A percentile compares a stretch with the other conserved stretches of the same genome.
phyloP scores from a whole-genome alignment of 768 basidiomycete genomes.

The Suillus alpinus region DNA sequence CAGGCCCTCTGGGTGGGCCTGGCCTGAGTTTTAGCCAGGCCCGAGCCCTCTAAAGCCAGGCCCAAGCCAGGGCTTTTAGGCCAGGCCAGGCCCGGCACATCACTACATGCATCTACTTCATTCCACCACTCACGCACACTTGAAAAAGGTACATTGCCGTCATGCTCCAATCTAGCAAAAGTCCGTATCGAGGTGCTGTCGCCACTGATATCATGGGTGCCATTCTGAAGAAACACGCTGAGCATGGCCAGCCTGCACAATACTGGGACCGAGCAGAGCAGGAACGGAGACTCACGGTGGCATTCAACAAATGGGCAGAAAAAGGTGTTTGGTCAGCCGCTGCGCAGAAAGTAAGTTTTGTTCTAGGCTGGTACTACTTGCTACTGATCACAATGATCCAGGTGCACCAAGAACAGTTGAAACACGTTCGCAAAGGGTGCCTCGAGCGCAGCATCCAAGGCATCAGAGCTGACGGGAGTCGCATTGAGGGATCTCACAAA shows the following conservation, averaged over 20 bases:
- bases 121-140: no score
- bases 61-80: no score
- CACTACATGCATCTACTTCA: no score
- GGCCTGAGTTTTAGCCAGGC: neutral
- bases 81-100: neutral
- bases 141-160: constrained; percentile 14
- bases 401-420: constrained; percentile 26
- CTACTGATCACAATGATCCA: no score
- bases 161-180: constrained; percentile 11
- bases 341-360: no score
- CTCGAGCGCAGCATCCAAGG: constrained; percentile 17
- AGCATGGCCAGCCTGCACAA: no score
- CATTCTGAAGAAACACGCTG: constrained; percentile 13
- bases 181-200: constrained; percentile 2
- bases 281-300: no score
- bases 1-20: neutral
- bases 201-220: constrained; percentile 10
- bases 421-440: constrained; percentile 28
- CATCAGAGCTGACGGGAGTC: constrained; percentile 23
- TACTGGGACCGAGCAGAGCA: no score
- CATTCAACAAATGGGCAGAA: no score
- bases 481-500: constrained; percentile 29
- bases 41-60: neutral
- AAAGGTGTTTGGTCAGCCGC: no score
- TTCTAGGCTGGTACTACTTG: no score